Conservation (phyloP, 2,329 filamentous ascomycete genomes). For the Blumeria graminis region DNA sequence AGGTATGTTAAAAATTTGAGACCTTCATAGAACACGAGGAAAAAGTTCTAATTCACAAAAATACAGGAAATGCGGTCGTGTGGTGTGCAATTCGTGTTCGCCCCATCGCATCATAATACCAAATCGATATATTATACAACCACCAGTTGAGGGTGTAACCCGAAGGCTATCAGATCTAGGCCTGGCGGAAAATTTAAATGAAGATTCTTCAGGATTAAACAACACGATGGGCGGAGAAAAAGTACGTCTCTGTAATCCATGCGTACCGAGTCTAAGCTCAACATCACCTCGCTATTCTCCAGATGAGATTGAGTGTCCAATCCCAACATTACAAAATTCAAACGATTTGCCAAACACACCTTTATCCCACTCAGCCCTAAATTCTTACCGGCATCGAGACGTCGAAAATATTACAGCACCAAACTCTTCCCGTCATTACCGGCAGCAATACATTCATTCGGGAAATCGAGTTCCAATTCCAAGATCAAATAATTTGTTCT, state of each 20-base stretch:
- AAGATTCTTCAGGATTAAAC: conserved; percentile 7
- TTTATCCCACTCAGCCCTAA: too few species aligned
- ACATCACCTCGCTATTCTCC: conserved; percentile 17
- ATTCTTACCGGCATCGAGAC: too few species aligned
- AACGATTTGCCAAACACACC: too few species aligned
- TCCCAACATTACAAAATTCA: too few species aligned
- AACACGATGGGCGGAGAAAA: conserved; percentile 37
- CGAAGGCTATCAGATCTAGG: not conserved
- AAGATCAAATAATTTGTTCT: not conserved
- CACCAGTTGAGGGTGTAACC: conserved; percentile 21
- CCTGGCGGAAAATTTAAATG: conserved; percentile 2
- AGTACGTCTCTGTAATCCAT: conserved; percentile 48
- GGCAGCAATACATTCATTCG: conserved; percentile 3
- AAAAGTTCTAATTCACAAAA: not conserved
- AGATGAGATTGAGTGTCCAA: not conserved
- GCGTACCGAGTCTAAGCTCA: conserved; percentile 44
- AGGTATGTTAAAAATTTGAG: conserved; percentile 25
- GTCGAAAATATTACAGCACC: not conserved
- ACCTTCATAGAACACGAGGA: not conserved
- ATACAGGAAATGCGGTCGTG: conserved; percentile 62
- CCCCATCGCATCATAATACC: conserved; percentile 90
- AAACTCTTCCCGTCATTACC: conserved; percentile 4
- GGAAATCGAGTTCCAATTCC: not conserved
- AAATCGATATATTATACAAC: conserved; percentile 72
- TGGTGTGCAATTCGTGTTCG: conserved; percentile 75